These are phyloP conservation scores for Termitomyces sp. DNA, from an alignment of 1,284 basidiomycete species.

Conservation along the genomic window DNA sequence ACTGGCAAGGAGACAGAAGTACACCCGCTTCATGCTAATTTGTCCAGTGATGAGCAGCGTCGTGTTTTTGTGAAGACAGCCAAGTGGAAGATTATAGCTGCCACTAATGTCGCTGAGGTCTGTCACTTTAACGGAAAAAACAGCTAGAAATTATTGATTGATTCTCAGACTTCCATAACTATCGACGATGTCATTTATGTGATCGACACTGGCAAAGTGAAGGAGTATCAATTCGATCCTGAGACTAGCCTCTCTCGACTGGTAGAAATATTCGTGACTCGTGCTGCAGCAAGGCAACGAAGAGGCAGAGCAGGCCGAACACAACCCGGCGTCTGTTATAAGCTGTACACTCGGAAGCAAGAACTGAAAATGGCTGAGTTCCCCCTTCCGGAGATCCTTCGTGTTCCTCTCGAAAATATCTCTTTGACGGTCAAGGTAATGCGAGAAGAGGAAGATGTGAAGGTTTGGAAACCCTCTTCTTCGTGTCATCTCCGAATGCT, in stretches of 20 bases:
- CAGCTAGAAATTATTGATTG: slow-evolving; percentile 1
- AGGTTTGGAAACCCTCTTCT: slow-evolving; percentile 38
- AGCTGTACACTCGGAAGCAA: slow-evolving; percentile 78
- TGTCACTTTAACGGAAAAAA: not conserved
- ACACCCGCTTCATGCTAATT: slow-evolving; percentile 86
- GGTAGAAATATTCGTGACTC: slow-evolving; percentile 76
- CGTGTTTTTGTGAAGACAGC: slow-evolving; percentile 65
- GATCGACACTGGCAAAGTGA: slow-evolving; percentile 84
- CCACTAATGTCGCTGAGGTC: slow-evolving; percentile 88
- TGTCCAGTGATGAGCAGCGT: slow-evolving; percentile 82
- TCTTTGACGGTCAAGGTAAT: slow-evolving; percentile 82
- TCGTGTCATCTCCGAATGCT: not conserved
- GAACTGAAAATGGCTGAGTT: slow-evolving; percentile 69
- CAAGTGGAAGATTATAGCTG: slow-evolving; percentile 82
- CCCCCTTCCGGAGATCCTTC: slow-evolving; percentile 83
- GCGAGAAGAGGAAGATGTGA: slow-evolving; percentile 76
- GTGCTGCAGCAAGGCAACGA: slow-evolving; percentile 80
- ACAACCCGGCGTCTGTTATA: slow-evolving; percentile 78
- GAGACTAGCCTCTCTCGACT: slow-evolving; percentile 74
- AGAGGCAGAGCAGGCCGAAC: slow-evolving; percentile 90
- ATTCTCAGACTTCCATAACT: slow-evolving; percentile 83
- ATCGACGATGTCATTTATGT: slow-evolving; percentile 89
- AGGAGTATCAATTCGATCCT: slow-evolving; percentile 83
- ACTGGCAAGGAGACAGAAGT: slow-evolving; percentile 48
- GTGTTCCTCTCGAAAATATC: slow-evolving; percentile 85